phyloP scores from a whole-genome alignment of 306 rosid species.

The Glycine tomentella region DNA sequence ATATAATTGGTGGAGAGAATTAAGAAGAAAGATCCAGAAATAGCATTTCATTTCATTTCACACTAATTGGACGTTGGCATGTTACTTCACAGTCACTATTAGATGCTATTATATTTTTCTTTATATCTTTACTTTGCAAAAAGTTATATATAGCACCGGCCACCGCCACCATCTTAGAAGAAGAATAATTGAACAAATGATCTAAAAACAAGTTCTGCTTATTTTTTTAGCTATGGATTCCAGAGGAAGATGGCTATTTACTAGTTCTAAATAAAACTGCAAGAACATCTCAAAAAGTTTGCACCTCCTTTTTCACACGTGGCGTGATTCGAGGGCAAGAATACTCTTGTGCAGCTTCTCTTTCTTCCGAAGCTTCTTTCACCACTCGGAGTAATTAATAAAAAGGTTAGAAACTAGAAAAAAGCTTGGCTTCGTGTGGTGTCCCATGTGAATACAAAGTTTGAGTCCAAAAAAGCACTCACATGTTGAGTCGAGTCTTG shows the following conservation, averaged over 20 bases:
- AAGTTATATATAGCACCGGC: slow-evolving; percentile 41
- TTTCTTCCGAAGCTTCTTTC: slow-evolving; percentile 22
- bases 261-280: background rate
- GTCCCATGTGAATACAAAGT: slow-evolving; percentile 42
- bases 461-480: slow-evolving; percentile 33
- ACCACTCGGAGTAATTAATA: background rate
- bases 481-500: slow-evolving; percentile 29
- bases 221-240: slow-evolving; percentile 33
- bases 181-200: slow-evolving; percentile 25
- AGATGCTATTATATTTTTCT: slow-evolving; percentile 29
- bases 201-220: background rate
- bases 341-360: background rate
- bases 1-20: slow-evolving; percentile 42
- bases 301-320: slow-evolving; percentile 7
- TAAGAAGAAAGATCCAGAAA: slow-evolving; percentile 51
- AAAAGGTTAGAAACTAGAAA: slow-evolving; percentile 1
- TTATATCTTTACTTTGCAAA: slow-evolving; percentile 29
- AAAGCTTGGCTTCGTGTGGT: background rate
- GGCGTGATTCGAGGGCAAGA: slow-evolving; percentile 30
- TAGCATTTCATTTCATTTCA: slow-evolving; percentile 38
- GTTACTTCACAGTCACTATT: slow-evolving; percentile 37
- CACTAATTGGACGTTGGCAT: slow-evolving; percentile 41
- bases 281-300: slow-evolving; percentile 22
- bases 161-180: slow-evolving; percentile 2
- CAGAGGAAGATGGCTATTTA: background rate